A percentile compares a stretch with the other conserved stretches of the same genome.
Conservation (phyloP, 1,284 basidiomycete genomes). For the Anthracocystis panici-leucophaei region DNA sequence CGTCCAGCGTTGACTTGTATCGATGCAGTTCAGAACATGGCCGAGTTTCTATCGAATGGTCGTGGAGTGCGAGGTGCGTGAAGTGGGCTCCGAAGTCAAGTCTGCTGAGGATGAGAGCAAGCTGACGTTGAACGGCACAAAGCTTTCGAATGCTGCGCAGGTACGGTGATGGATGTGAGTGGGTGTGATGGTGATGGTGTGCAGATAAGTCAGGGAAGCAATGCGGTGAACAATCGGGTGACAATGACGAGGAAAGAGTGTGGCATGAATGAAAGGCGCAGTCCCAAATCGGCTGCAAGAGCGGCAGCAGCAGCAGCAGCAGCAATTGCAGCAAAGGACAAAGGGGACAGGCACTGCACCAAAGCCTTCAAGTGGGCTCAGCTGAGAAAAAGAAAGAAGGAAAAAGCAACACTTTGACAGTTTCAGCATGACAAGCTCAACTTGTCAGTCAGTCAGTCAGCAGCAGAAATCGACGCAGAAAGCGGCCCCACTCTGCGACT, state of each 20-base stretch:
- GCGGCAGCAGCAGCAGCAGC: no score
- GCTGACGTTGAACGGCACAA: no score
- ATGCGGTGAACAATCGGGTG: not conserved
- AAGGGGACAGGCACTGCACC: not conserved
- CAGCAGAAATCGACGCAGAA: not conserved
- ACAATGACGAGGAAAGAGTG: no score
- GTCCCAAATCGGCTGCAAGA: no score
- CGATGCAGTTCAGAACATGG: slow-evolving; percentile 2
- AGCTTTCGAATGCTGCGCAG: no score
- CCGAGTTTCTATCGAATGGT: not conserved
- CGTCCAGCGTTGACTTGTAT: not conserved
- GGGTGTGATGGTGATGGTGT: slow-evolving; percentile 2
- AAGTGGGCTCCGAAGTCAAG: not conserved
- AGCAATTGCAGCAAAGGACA: not conserved
- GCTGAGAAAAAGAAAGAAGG: not conserved
- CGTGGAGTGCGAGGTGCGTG: no score
- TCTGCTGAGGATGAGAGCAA: no score
- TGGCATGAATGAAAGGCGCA: no score
- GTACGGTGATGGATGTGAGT: no score
- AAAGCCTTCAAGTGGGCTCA: not conserved
- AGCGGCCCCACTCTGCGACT: not conserved
- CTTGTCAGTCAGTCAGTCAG: no score
- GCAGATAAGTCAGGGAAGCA: slow-evolving; percentile 1
- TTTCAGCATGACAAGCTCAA: slow-evolving; percentile 1
- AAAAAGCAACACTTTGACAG: slow-evolving; percentile 5